Percentiles rank a stretch among this genome's conserved stretches.
phyloP scores from a whole-genome alignment of 2,329 filamentous ascomycete genomes.

The Penicillium fuscoglaucum region DNA sequence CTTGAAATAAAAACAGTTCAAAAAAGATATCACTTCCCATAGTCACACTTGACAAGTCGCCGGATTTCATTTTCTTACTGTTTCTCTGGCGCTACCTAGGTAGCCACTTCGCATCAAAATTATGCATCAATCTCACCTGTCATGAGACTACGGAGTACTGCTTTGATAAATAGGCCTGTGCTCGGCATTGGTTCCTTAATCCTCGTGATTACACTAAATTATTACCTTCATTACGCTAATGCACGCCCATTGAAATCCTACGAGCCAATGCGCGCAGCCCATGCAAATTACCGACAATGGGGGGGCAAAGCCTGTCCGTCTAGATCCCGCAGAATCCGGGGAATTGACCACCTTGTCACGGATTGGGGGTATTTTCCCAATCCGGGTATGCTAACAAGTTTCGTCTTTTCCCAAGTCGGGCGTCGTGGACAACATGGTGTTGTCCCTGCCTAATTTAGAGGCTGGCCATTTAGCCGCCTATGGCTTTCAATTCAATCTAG shows the following conservation, averaged over 20 bases:
- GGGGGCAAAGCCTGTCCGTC: neutral
- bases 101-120: neutral
- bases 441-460: neutral
- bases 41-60: neutral
- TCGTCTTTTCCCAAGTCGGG: neutral
- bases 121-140: neutral
- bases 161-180: neutral
- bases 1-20: no score
- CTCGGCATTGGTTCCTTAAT: neutral
- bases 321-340: neutral
- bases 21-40: neutral
- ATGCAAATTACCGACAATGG: neutral
- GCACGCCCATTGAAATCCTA: neutral
- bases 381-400: neutral
- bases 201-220: conserved; percentile 1
- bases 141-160: neutral
- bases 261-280: neutral
- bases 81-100: neutral
- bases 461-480: conserved; percentile 1
- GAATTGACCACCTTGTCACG: conserved; percentile 5
- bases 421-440: neutral
- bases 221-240: conserved; percentile 1
- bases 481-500: neutral
- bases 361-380: neutral
- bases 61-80: neutral